phyloP scores from a whole-genome alignment of 2,329 filamentous ascomycete species.

The Verticillium tricorpus region DNA sequence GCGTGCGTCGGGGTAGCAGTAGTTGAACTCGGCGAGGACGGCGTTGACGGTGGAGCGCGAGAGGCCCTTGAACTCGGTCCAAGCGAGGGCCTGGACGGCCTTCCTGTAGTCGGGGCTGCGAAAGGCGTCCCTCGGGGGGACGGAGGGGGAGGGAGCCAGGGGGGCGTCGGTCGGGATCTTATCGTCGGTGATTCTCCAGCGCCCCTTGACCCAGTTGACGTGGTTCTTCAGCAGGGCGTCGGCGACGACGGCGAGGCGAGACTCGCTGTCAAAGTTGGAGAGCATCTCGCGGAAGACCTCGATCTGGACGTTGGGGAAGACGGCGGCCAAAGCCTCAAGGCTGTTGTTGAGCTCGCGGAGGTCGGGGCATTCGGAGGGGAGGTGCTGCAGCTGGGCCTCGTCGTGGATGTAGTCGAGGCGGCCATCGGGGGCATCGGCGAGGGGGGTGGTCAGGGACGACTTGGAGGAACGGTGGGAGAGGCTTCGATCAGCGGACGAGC shows the following conservation, averaged over 20 bases:
- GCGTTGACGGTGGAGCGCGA: slow-evolving; percentile 70
- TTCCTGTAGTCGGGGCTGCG: slow-evolving; percentile 62
- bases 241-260: slow-evolving; percentile 70
- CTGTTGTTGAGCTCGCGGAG: slow-evolving; percentile 66
- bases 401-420: slow-evolving; percentile 47
- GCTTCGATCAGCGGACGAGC: slow-evolving; percentile 9
- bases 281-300: slow-evolving; percentile 83
- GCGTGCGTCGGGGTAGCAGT: slow-evolving; percentile 69
- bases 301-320: slow-evolving; percentile 77
- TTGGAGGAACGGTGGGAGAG: slow-evolving; percentile 1
- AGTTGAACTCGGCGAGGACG: slow-evolving; percentile 76
- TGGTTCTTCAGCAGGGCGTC: slow-evolving; percentile 72
- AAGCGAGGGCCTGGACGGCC: slow-evolving; percentile 63
- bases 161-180: slow-evolving; percentile 2
- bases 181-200: slow-evolving; percentile 46
- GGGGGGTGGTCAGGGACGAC: slow-evolving; percentile 16
- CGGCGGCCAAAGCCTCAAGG: slow-evolving; percentile 62
- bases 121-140: slow-evolving; percentile 53
- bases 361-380: slow-evolving; percentile 51
- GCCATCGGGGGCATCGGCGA: slow-evolving; percentile 20
- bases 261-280: slow-evolving; percentile 68
- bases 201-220: slow-evolving; percentile 64
- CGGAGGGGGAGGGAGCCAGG: slow-evolving; percentile 19
- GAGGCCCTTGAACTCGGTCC: slow-evolving; percentile 71
- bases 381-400: slow-evolving; percentile 46